These are phyloP conservation scores for Tetrahymena malaccensis DNA, from an alignment of 73 alveolate species.

Conservation along the genomic window DNA sequence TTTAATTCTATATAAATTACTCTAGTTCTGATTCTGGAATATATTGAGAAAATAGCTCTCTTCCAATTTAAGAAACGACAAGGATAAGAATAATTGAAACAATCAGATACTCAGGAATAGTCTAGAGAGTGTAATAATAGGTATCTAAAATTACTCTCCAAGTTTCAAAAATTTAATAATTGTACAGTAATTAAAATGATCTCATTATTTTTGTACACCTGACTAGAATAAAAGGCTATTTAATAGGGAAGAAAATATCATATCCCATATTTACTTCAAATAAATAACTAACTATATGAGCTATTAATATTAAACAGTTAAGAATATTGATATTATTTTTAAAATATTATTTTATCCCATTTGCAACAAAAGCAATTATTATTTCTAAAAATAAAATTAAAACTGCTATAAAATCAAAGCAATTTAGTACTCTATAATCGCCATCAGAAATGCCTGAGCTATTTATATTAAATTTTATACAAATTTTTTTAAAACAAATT, in stretches of 20 bases:
- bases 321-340: background rate
- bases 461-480: no score
- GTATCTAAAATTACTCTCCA: background rate
- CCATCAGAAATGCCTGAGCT: background rate
- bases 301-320: background rate
- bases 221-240: background rate
- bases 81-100: background rate
- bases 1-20: no score
- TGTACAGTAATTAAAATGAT: background rate
- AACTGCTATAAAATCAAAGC: background rate
- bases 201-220: background rate
- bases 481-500: no score
- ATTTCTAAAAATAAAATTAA: background rate
- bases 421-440: background rate
- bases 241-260: background rate
- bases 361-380: background rate
- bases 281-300: background rate
- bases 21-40: background rate
- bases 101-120: background rate
- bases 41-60: background rate
- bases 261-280: background rate
- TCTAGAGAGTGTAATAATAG: background rate
- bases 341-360: background rate
- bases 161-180: background rate
- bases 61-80: background rate